Conservation (phyloP, 768 basidiomycete genomes). For the Dioszegia hungarica region DNA sequence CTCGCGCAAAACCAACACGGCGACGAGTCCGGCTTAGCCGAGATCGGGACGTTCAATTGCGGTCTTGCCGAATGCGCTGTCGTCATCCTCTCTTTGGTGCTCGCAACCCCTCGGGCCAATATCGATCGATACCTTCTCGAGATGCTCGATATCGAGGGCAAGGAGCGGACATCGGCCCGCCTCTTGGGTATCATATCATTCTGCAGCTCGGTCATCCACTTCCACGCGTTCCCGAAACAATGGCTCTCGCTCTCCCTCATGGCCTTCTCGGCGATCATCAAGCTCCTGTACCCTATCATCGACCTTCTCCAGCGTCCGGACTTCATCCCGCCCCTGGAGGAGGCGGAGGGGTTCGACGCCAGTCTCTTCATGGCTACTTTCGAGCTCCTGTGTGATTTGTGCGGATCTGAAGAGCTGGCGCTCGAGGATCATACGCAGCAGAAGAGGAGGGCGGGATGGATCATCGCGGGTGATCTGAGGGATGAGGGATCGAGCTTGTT, state of each 20-base stretch:
- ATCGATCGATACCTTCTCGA: slow-evolving; percentile 73
- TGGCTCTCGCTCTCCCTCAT: slow-evolving; percentile 91
- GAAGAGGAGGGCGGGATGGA: slow-evolving; percentile 94
- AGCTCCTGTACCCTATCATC: slow-evolving; percentile 77
- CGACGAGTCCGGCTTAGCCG: slow-evolving; percentile 53
- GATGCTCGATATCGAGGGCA: slow-evolving; percentile 81
- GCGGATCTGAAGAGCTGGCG: slow-evolving; percentile 83
- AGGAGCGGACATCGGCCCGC: slow-evolving; percentile 66
- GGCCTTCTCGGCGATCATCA: slow-evolving; percentile 79
- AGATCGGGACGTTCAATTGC: slow-evolving; percentile 58
- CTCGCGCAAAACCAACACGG: slow-evolving; percentile 26
- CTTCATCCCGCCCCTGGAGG: slow-evolving; percentile 69
- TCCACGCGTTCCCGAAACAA: slow-evolving; percentile 79
- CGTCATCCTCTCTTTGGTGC: slow-evolving; percentile 73
- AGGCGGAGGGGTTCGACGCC: slow-evolving; percentile 64
- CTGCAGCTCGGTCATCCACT: slow-evolving; percentile 70
- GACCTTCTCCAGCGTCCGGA: slow-evolving; percentile 65
- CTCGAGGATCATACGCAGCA: slow-evolving; percentile 95
- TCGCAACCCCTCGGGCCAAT: slow-evolving; percentile 72
- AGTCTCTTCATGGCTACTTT: slow-evolving; percentile 77
- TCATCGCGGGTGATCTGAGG: slow-evolving; percentile 89
- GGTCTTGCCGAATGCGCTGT: slow-evolving; percentile 79
- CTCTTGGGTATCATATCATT: slow-evolving; percentile 77
- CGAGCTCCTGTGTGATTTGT: slow-evolving; percentile 71
- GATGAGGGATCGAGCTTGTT: slow-evolving; percentile 83